A percentile compares a stretch with the other conserved stretches of the same genome.
phyloP scores from a whole-genome alignment of 306 rosid species.

The Ormosia emarginata region DNA sequence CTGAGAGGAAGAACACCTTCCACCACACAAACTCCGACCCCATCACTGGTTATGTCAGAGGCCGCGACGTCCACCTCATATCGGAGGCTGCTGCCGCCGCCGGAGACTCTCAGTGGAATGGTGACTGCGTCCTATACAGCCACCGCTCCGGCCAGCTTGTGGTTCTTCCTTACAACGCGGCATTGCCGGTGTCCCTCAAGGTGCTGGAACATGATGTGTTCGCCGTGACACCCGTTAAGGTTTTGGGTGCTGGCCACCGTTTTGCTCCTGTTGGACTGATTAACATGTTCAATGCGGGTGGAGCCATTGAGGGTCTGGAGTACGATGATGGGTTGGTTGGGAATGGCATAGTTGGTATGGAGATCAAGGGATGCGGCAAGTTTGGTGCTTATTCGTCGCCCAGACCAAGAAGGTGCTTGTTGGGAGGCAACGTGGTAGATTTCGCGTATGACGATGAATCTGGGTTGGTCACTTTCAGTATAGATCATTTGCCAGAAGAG shows the following conservation, averaged over 20 bases:
- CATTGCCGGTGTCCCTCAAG: conserved; percentile 66
- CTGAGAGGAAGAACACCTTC: conserved; percentile 62
- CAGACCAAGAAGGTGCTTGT: conserved; percentile 55
- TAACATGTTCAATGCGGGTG: conserved; percentile 82
- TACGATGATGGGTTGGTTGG: conserved; percentile 41
- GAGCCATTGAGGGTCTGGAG: conserved; percentile 62
- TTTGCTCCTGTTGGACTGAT: conserved; percentile 80
- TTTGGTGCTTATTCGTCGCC: conserved; percentile 73
- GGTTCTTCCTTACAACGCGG: conserved; percentile 59
- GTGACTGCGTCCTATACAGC: conserved; percentile 61
- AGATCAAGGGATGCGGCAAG: conserved; percentile 73
- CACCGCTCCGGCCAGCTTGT: conserved; percentile 42
- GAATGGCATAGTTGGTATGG: conserved; percentile 43
- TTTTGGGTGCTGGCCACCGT: conserved; percentile 37
- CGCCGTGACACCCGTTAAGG: conserved; percentile 69
- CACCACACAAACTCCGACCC: conserved; percentile 49
- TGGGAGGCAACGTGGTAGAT: conserved; percentile 39
- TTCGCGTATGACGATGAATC: conserved; percentile 47
- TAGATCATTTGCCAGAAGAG: conserved; percentile 61
- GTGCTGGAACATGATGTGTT: conserved; percentile 74
- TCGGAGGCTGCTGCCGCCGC: conserved; percentile 35
- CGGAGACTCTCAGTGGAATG: conserved; percentile 47
- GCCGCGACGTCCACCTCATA: conserved; percentile 70
- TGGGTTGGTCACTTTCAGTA: conserved; percentile 48
- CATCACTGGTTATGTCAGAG: conserved; percentile 54